Conservation (phyloP, 345 rosid genomes). For the Salix suchowensis region DNA sequence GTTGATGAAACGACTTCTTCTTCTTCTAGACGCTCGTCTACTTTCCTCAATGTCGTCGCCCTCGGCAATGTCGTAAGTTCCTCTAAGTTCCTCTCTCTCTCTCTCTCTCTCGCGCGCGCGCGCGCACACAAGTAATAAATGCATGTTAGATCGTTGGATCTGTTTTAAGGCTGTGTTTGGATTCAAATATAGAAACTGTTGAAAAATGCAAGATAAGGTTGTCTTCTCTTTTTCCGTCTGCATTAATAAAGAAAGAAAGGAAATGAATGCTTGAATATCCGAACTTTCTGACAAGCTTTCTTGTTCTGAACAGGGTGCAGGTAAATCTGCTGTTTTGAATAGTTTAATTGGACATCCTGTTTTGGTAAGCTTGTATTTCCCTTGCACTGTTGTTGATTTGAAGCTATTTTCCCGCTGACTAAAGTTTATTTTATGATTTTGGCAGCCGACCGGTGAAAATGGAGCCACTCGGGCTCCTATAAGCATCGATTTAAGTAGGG, state of each 20-base stretch:
- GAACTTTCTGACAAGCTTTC: not conserved
- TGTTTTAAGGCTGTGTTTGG: conserved; percentile 7
- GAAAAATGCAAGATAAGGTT: not conserved
- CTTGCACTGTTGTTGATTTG: conserved; percentile 1
- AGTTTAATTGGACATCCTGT: conserved; percentile 96
- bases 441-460: conserved; percentile 98
- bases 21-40: conserved; percentile 57
- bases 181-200: not conserved
- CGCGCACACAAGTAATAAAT: not conserved
- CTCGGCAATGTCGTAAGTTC: conserved; percentile 85
- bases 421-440: not conserved
- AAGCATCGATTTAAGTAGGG: conserved; percentile 60
- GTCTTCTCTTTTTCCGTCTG: no score
- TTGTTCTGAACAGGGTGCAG: conserved; percentile 72
- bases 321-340: conserved; percentile 89
- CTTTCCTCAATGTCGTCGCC: conserved; percentile 79
- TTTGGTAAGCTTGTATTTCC: conserved; percentile 51
- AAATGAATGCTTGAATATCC: not conserved
- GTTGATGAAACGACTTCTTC: conserved; percentile 51
- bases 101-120: not conserved
- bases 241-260: not conserved
- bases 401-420: not conserved
- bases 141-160: conserved; percentile 13
- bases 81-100: conserved; percentile 32
- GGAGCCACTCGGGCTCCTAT: conserved; percentile 99